phyloP scores from a whole-genome alignment of 2,329 filamentous ascomycete species.

The Arthroderma sp. region DNA sequence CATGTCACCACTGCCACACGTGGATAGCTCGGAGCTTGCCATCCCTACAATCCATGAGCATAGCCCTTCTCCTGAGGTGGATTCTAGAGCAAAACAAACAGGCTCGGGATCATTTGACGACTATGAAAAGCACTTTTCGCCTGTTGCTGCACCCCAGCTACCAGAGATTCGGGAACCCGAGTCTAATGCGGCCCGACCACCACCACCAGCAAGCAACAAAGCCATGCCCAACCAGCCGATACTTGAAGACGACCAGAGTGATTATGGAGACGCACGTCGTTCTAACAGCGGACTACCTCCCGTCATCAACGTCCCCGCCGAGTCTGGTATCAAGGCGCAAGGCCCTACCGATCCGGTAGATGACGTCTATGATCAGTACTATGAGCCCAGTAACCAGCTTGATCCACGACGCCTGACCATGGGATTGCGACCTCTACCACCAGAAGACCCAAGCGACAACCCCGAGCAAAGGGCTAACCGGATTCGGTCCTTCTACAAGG shows the following conservation, averaged over 20 bases:
- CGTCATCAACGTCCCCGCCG: conserved; percentile 17
- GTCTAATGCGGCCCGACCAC: neutral
- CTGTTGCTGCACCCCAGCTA: too few species aligned
- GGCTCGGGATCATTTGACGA: too few species aligned
- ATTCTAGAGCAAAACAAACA: too few species aligned
- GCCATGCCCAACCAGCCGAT: too few species aligned
- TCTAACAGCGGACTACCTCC: conserved; percentile 32
- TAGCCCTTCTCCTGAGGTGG: too few species aligned
- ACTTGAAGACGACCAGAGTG: conserved; percentile 37
- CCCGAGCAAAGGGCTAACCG: conserved; percentile 89
- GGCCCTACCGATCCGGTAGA: conserved; percentile 8
- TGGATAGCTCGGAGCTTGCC: too few species aligned
- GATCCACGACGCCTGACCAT: conserved; percentile 42
- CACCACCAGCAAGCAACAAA: too few species aligned
- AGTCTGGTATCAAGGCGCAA: conserved; percentile 11
- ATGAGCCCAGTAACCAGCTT: conserved; percentile 14
- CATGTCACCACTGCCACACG: too few species aligned
- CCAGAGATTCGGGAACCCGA: neutral
- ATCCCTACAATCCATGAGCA: too few species aligned
- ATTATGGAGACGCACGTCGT: conserved; percentile 41
- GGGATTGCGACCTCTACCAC: conserved; percentile 70
- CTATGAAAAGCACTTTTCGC: too few species aligned
- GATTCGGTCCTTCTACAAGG: conserved; percentile 97
- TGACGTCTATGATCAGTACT: conserved; percentile 14
- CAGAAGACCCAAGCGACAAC: conserved; percentile 75